These are phyloP conservation scores for Aspergillus neotritici DNA, from an alignment of 2,329 filamentous ascomycete genomes.

Conservation along the genomic window DNA sequence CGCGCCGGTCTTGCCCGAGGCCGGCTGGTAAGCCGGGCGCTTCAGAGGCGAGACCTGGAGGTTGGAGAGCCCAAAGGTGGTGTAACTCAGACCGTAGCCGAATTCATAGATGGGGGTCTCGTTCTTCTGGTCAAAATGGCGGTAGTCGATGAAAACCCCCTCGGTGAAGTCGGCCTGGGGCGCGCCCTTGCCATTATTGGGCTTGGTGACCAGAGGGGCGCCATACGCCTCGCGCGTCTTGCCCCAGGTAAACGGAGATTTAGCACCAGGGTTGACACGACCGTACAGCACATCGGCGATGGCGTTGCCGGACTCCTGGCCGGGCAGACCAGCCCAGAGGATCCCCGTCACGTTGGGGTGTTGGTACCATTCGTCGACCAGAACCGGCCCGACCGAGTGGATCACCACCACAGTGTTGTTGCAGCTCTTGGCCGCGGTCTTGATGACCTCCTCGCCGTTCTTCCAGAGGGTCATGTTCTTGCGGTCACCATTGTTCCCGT, in stretches of 20 bases:
- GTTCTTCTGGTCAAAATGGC: conserved; percentile 49
- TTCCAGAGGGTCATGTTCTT: conserved; percentile 91
- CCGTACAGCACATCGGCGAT: conserved; percentile 71
- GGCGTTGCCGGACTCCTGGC: conserved; percentile 69
- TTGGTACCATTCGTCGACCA: conserved; percentile 59
- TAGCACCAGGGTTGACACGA: conserved; percentile 56
- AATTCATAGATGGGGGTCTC: conserved; percentile 58
- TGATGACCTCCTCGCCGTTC: conserved; percentile 71
- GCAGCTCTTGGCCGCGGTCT: conserved; percentile 69
- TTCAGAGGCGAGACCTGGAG: conserved; percentile 44
- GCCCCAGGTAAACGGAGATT: conserved; percentile 58
- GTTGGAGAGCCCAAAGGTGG: conserved; percentile 57
- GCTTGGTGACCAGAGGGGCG: conserved; percentile 50
- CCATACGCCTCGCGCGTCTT: conserved; percentile 50
- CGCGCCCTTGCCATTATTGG: conserved; percentile 52
- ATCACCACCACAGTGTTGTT: conserved; percentile 90
- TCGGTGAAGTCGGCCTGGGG: conserved; percentile 58
- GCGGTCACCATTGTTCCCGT: conserved; percentile 79
- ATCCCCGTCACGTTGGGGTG: conserved; percentile 68
- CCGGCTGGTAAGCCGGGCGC: conserved; percentile 48
- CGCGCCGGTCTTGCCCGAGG: conserved; percentile 47
- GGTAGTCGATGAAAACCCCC: conserved; percentile 56
- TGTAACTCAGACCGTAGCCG: conserved; percentile 58
- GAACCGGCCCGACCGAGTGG: conserved; percentile 74
- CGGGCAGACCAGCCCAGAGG: conserved; percentile 68